Conservation (phyloP, 2,329 filamentous ascomycete genomes). For the Xylariaceae sp. region DNA sequence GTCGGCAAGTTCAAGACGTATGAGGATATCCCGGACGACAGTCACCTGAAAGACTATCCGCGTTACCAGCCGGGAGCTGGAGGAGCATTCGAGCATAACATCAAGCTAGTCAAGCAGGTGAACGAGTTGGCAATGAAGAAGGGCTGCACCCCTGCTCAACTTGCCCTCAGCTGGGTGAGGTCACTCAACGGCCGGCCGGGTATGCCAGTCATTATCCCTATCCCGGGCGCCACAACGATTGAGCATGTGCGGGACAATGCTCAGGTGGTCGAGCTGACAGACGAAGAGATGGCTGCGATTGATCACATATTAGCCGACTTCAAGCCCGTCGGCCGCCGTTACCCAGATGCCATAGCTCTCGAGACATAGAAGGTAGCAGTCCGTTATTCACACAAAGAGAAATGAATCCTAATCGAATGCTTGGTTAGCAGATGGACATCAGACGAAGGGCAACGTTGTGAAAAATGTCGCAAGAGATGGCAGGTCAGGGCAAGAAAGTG, state of each 20-base stretch:
- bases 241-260: constrained; percentile 55
- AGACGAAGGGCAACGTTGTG: neutral
- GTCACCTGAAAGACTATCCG: constrained; percentile 38
- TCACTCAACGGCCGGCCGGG: neutral
- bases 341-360: neutral
- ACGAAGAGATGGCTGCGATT: constrained; percentile 1
- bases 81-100: neutral
- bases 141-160: constrained; percentile 12
- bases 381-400: neutral
- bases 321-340: neutral
- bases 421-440: neutral
- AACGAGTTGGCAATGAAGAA: constrained; percentile 8
- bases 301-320: neutral
- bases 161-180: constrained; percentile 14
- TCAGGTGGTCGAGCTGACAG: constrained; percentile 28
- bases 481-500: neutral
- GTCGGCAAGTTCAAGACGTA: constrained; percentile 41
- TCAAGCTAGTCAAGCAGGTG: constrained; percentile 1
- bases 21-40: constrained; percentile 43
- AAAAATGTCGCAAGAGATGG: neutral
- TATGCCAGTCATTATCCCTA: constrained; percentile 46
- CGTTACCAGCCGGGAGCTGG: constrained; percentile 38
- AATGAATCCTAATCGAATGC: neutral
- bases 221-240: constrained; percentile 31
- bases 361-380: neutral